Evolutionary conservation across 108 stramenopile species (phyloP), one percentile per base, ranked within the genome.

Genomic region (Stephanodiscus triporus): DNA sequence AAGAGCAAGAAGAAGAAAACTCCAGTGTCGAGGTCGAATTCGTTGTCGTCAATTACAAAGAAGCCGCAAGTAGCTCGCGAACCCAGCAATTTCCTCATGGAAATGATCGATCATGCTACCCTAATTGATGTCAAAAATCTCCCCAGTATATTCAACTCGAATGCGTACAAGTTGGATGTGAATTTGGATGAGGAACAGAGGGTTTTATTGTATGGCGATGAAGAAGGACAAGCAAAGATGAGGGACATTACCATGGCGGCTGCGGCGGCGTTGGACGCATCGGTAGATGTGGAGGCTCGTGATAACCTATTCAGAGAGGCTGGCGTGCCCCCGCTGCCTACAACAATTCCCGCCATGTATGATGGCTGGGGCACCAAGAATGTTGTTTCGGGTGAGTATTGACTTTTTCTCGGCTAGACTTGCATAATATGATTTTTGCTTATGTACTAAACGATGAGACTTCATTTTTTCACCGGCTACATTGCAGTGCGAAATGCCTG

Each of bases 51-150:
- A 4, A 55, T 57, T 10, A 27, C 80, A 8, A 27, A 45, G 50
- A 68, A 37, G 56, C 66, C 71, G 24, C 69, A 59, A 45, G 29
- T 51, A 34, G 30, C 17, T 13, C 19, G 24, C 0, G 59, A 34
- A 13, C 68, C 68, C 8, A 80, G 84, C 74, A 80, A 82, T 55
- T 80, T 85, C 29, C 64, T 87, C 19, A 91, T 90, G 93, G 82
- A 91, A 77, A 55, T 80, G 80, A 70, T 94, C 0, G 88, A 94
- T 73, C 90, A 91, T 66, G 85, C 89, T 8, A 84, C 90, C 19
- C 66, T 86, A 24, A 88, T 89, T 67, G 88, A 90, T 81, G 83
- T 67, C 53, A 85, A 83, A 51, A 80, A 83, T 20, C 61, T 88
- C 7, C 83, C 87, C 14, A 76, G 57, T 37, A 66, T 90, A 22